Evolutionary conservation across 352 stramenopile genomes (phyloP).

Genomic region (Globisporangium apiculatum): DNA sequence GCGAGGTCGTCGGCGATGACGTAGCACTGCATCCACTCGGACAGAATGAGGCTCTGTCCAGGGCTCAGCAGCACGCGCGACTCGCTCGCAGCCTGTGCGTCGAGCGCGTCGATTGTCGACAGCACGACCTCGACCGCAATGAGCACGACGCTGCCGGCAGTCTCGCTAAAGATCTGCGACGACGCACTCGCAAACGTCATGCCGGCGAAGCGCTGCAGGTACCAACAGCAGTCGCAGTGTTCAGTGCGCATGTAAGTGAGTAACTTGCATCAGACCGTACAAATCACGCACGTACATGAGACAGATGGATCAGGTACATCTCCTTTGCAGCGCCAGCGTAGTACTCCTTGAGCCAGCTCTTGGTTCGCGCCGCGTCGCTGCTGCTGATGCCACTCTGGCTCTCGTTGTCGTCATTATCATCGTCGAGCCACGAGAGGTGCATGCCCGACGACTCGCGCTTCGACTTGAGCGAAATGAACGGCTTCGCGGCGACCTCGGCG

Average conservation of each 20-base stretch:
- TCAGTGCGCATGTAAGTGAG: not conserved
- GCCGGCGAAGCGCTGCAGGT: conserved; percentile 45
- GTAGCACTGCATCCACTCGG: conserved; percentile 77
- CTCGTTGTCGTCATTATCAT: conserved; percentile 1
- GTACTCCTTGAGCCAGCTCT: conserved; percentile 61
- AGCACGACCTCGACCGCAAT: conserved; percentile 78
- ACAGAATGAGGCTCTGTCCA: conserved; percentile 63
- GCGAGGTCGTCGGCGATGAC: conserved; percentile 80
- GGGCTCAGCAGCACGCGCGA: conserved; percentile 75
- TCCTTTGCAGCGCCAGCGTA: conserved; percentile 74
- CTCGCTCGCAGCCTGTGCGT: conserved; percentile 21
- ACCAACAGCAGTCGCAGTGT: not conserved
- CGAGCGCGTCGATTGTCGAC: conserved; percentile 25
- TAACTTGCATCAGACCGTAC: no score
- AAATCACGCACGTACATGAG: conserved; percentile 28
- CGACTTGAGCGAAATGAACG: conserved; percentile 11
- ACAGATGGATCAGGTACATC: conserved; percentile 80
- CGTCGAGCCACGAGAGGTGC: conserved; percentile 1
- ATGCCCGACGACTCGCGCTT: conserved; percentile 22
- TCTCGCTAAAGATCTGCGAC: conserved; percentile 57
- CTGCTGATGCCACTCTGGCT: not conserved
- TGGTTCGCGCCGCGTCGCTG: not conserved
- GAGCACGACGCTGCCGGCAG: conserved; percentile 56
- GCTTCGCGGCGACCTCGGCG: conserved; percentile 6
- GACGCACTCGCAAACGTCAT: conserved; percentile 63